Evolutionary conservation across 352 stramenopile genomes (phyloP).

Genomic region (Globisporangium acanthophoron): DNA sequence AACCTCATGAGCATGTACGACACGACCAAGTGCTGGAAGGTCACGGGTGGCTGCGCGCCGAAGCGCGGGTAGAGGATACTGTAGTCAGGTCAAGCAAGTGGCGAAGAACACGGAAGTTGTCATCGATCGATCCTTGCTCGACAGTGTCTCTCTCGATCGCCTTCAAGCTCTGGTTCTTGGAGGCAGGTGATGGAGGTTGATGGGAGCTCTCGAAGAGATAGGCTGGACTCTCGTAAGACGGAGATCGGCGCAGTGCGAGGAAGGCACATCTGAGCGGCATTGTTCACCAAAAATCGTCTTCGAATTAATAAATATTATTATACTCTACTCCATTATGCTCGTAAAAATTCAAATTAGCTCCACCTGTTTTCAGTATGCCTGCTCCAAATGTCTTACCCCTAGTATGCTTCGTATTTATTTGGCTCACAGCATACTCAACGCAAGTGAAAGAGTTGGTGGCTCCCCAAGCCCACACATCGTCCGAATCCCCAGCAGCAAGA

Average conservation of each 20-base stretch:
- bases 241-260: no score
- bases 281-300: no score
- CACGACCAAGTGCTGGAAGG: constrained; percentile 54
- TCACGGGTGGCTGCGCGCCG: constrained; percentile 51
- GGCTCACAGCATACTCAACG: no score
- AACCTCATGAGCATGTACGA: constrained; percentile 55
- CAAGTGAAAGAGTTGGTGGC: background rate
- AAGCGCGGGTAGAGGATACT: constrained; percentile 3
- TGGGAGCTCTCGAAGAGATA: no score
- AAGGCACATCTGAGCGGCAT: no score
- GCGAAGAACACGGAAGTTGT: background rate
- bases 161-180: no score
- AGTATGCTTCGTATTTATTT: background rate
- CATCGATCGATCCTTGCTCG: background rate
- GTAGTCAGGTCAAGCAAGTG: background rate
- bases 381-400: background rate
- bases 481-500: background rate
- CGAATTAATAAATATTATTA: no score
- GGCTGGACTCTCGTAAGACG: no score
- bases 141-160: no score
- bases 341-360: background rate
- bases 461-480: background rate
- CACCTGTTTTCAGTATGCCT: no score
- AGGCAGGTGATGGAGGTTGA: no score
- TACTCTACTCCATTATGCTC: background rate